These are phyloP conservation scores for Fusarium xylarioides DNA, from an alignment of 2,329 filamentous ascomycete species.

Conservation along the genomic window DNA sequence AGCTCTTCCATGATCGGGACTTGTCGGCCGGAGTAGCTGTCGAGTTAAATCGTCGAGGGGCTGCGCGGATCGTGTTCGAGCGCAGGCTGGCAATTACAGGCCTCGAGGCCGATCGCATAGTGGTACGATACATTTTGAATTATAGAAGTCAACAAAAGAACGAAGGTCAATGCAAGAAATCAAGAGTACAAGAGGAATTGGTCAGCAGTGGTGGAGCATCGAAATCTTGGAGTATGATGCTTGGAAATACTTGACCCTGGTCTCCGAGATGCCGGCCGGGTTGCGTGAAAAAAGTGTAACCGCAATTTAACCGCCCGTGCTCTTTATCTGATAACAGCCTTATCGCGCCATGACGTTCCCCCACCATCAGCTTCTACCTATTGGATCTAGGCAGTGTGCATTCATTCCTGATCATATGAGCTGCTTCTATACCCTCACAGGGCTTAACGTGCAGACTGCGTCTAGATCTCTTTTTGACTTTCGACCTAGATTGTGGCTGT, in stretches of 20 bases:
- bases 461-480: slow-evolving; percentile 13
- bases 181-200: slow-evolving; percentile 31
- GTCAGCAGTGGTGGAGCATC: slow-evolving; percentile 36
- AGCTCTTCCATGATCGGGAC: slow-evolving; percentile 84
- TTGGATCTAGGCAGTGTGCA: slow-evolving; percentile 4
- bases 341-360: slow-evolving; percentile 30
- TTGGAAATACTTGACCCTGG: slow-evolving; percentile 16
- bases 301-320: slow-evolving; percentile 34
- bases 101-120: slow-evolving; percentile 58
- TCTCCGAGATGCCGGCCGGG: slow-evolving; percentile 9
- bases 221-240: slow-evolving; percentile 23
- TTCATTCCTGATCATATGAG: slow-evolving; percentile 22
- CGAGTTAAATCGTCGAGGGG: slow-evolving; percentile 61
- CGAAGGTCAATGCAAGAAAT: slow-evolving; percentile 7
- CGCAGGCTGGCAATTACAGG: slow-evolving; percentile 55
- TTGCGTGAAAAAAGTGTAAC: slow-evolving; percentile 31
- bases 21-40: slow-evolving; percentile 66
- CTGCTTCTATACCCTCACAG: not conserved
- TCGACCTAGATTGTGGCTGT: slow-evolving; percentile 8
- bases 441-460: not conserved
- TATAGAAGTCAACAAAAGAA: not conserved
- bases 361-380: slow-evolving; percentile 9
- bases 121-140: slow-evolving; percentile 61
- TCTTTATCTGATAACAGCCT: slow-evolving; percentile 28
- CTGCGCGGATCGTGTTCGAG: slow-evolving; percentile 50